Base-by-base conservation (phyloP, 352 stramenopile species). In the Phytophthora chlamydospora region DNA sequence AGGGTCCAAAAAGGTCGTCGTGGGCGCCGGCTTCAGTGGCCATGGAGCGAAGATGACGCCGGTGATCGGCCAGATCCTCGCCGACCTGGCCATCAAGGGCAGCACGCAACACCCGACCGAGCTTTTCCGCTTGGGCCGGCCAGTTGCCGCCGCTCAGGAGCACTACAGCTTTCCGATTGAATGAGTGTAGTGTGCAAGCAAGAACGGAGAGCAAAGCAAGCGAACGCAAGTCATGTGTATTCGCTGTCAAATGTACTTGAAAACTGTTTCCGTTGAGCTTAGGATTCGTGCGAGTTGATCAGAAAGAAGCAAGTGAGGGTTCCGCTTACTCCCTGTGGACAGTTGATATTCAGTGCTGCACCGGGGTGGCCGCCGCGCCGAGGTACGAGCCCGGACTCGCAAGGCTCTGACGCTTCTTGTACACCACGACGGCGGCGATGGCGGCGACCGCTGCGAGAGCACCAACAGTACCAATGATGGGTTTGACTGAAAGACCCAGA, bases 1-100 rank as follows among this genome's bases (percentile, higher is more conserved):
- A 21, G n/a, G 24, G 21, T 48, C 13, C 2, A 86, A 82, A 57
- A 67, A 73, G 43, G 62, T 93, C n/a, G 73, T 89, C n/a, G 72
- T 88, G 3, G 83, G 80, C 1, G 82, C 88, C 33, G 84, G 85
- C 2, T 89, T 95, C 51, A 94, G 80, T 48, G 85, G 88, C 32
- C 88, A 96, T 50, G 88, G 88, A 0, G 89, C 87, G 17, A 96
- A 96, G 55, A 92, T 95, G 83, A 88, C 80, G 36, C 84, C 84
- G 2, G 85, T 91, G 46, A 85, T 96, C 39, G 88, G 88, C 34
- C 72, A 91, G 66, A 91, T 92, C 49, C 68, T 95, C 45, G 68
- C 64, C 5, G 85, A 96, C 41, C 67, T 94, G 24, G 84, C 81
- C 46, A 43, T 91, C 34, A 55, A 75, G 24, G 66, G 78, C 5